A percentile compares a stretch with the other conserved stretches of the same genome.
phyloP scores from a whole-genome alignment of 768 basidiomycete species.

The Phlebiopsis gigantea region DNA sequence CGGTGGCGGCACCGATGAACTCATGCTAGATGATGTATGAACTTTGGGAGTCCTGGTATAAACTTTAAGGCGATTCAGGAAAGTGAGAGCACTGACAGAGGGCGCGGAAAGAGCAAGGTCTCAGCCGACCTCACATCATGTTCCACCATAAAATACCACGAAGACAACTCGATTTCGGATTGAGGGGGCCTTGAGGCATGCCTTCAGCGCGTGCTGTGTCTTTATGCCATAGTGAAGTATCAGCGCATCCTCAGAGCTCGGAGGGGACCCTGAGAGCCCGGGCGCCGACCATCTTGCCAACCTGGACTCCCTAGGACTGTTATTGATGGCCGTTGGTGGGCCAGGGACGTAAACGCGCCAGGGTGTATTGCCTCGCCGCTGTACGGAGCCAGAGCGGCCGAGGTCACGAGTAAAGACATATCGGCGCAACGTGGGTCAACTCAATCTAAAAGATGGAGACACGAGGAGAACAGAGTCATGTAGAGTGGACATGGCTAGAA shows the following conservation, averaged over 20 bases:
- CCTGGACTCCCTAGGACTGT: too few relatives aligned
- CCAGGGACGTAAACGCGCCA: background rate
- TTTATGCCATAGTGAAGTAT: background rate
- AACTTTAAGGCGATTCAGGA: background rate
- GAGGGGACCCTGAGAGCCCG: background rate
- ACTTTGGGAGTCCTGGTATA: background rate
- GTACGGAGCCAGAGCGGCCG: background rate
- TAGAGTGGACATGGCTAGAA: background rate
- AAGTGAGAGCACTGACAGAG: background rate
- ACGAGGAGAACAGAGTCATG: background rate
- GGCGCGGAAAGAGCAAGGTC: too few relatives aligned
- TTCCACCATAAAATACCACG: background rate
- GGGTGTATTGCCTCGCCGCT: background rate
- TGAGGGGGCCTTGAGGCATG: background rate
- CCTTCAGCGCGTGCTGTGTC: background rate
- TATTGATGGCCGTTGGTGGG: background rate
- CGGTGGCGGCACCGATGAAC: background rate
- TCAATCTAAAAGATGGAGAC: background rate
- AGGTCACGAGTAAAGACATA: background rate
- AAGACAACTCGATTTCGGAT: background rate
- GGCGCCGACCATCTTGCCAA: background rate
- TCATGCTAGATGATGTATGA: background rate
- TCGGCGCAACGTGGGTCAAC: background rate
- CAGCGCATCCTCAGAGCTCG: background rate
- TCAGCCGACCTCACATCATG: too few relatives aligned